phyloP scores from a whole-genome alignment of 805 yeast species.

The Hanseniaspora vineae region DNA sequence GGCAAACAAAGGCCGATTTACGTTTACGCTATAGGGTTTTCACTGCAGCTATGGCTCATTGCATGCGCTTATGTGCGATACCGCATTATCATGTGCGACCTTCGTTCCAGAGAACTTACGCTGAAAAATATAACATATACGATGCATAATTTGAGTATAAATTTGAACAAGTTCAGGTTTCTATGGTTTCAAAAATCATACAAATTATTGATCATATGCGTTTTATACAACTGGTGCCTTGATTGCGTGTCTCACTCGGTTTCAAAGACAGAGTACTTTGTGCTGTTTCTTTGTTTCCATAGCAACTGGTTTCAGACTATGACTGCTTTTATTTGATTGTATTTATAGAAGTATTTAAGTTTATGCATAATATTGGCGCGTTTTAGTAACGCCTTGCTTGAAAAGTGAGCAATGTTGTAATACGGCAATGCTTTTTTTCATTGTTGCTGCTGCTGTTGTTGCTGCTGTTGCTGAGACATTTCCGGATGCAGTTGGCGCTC shows the following conservation, averaged over 20 bases:
- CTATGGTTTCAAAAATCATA: neutral
- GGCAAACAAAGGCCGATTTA: neutral
- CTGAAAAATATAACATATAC: neutral
- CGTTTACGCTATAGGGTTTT: neutral
- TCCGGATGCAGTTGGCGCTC: neutral
- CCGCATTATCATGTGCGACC: neutral
- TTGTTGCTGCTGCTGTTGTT: neutral
- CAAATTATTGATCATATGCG: neutral
- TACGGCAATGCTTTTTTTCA: too few relatives aligned
- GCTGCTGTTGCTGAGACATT: neutral
- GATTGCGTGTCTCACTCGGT: neutral
- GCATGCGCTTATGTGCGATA: neutral
- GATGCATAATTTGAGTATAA: neutral
- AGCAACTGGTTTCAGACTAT: neutral
- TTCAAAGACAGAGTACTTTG: neutral
- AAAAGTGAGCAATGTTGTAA: too few relatives aligned
- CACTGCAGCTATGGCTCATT: neutral
- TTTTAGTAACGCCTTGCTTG: neutral
- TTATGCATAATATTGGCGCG: neutral
- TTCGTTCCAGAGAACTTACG: neutral
- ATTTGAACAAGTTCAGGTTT: neutral
- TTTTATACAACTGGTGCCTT: neutral
- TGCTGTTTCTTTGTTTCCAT: neutral
- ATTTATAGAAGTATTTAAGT: neutral
- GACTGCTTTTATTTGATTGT: neutral